Percentiles rank a stretch among this genome's conserved stretches.
phyloP scores from a whole-genome alignment of 768 basidiomycete species.

The Hypholoma sublateritium region DNA sequence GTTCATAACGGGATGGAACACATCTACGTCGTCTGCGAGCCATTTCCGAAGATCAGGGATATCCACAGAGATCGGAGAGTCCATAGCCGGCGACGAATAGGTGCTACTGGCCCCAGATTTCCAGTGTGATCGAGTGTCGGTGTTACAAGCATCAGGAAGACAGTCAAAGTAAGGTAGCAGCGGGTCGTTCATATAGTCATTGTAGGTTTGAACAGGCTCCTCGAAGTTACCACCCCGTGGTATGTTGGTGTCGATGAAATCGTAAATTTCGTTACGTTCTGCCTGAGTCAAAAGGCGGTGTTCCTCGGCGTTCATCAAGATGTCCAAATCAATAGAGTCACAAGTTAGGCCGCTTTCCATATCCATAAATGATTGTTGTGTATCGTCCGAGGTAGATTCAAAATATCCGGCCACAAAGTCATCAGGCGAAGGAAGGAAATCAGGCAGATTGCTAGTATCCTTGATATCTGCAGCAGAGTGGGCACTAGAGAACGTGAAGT shows the following conservation, averaged over 20 bases:
- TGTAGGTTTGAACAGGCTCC: conserved; percentile 54
- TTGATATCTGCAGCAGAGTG: conserved; percentile 14
- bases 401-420: conserved; percentile 21
- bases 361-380: conserved; percentile 15
- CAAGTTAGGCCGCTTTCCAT: conserved; percentile 11
- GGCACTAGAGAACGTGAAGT: conserved; percentile 25
- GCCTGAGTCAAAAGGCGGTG: conserved; percentile 34
- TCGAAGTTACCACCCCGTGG: conserved; percentile 44
- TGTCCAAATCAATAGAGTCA: conserved; percentile 10
- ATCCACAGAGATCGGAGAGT: conserved; percentile 18
- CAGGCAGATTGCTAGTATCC: conserved; percentile 15
- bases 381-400: conserved; percentile 14
- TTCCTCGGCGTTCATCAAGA: conserved; percentile 23
- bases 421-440: conserved; percentile 21
- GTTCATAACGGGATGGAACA: conserved; percentile 12
- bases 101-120: conserved; percentile 4
- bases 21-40: conserved; percentile 28
- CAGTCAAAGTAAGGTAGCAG: conserved; percentile 47
- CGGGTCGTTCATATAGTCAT: conserved; percentile 48
- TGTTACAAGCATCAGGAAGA: conserved; percentile 9
- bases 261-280: conserved; percentile 54
- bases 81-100: conserved; percentile 3
- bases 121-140: conserved; percentile 3
- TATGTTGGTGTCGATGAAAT: conserved; percentile 47
- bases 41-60: conserved; percentile 29